Conservation (phyloP, 768 basidiomycete genomes). For the Lactarius quietus region DNA sequence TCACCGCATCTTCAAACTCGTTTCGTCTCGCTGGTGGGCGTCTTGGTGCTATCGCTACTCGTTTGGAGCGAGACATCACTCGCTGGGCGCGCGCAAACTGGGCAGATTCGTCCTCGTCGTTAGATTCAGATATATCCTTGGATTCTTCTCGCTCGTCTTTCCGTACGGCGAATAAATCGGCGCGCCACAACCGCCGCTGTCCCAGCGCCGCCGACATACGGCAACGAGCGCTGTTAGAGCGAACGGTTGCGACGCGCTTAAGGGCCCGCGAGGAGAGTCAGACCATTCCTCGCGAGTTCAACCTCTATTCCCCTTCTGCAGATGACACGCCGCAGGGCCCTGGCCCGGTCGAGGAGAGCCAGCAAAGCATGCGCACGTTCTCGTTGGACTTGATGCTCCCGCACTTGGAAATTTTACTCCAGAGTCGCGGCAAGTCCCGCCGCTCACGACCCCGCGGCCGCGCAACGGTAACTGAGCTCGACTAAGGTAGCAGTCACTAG, state of each 20-base stretch:
- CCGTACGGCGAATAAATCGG: constrained; percentile 36
- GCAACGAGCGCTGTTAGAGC: constrained; percentile 53
- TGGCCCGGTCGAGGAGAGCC: constrained; percentile 6
- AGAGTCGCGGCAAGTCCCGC: constrained; percentile 21
- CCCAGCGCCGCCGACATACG: constrained; percentile 46
- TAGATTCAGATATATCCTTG: constrained; percentile 37
- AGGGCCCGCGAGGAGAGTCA: constrained; percentile 60
- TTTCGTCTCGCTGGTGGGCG: constrained; percentile 32
- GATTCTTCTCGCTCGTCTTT: constrained; percentile 41
- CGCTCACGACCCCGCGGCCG: constrained; percentile 21
- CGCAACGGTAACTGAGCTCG: constrained; percentile 7
- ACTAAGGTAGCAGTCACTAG: no score
- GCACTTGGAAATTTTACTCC: constrained; percentile 24
- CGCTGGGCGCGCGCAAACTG: constrained; percentile 62
- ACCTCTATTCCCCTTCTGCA: constrained; percentile 55
- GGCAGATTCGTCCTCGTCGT: constrained; percentile 38
- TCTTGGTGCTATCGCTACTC: constrained; percentile 43
- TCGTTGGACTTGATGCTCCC: constrained; percentile 20
- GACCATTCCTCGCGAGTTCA: constrained; percentile 58
- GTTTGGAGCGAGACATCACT: constrained; percentile 66
- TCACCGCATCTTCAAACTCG: constrained; percentile 39
- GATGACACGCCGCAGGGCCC: constrained; percentile 18
- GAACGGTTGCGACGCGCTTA: constrained; percentile 57
- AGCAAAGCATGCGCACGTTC: constrained; percentile 26
- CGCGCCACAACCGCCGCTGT: constrained; percentile 44